phyloP scores from a whole-genome alignment of 768 basidiomycete species.

The Suillus decipiens region DNA sequence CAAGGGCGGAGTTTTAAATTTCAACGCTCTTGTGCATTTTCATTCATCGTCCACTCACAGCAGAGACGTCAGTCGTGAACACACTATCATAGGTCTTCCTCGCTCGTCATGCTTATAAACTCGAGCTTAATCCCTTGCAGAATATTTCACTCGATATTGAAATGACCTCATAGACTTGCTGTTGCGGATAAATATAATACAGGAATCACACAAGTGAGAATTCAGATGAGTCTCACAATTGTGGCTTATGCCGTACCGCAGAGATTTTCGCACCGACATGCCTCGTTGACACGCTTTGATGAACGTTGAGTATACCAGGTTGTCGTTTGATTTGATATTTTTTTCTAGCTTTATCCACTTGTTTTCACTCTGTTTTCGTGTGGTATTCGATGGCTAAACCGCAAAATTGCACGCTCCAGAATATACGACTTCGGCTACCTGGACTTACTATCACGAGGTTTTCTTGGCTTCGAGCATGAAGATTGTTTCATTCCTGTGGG shows the following conservation, averaged over 20 bases:
- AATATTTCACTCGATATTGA: background rate
- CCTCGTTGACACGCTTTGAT: background rate
- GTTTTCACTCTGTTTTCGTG: background rate
- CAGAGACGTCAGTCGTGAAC: background rate
- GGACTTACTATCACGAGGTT: background rate
- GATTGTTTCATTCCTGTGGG: background rate
- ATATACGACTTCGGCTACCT: background rate
- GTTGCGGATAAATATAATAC: background rate
- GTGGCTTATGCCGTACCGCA: background rate
- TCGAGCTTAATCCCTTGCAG: background rate
- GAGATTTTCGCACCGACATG: background rate
- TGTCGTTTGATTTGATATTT: background rate
- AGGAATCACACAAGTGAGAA: background rate
- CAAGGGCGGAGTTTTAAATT: conserved; percentile 3
- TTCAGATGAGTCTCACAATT: background rate
- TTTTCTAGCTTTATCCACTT: background rate
- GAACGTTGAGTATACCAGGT: background rate
- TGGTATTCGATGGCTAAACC: background rate
- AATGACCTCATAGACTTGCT: background rate
- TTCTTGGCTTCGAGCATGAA: background rate
- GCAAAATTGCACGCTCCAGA: background rate
- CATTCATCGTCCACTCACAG: background rate
- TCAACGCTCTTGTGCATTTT: background rate
- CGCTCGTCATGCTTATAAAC: background rate
- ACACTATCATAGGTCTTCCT: background rate